A percentile compares a stretch with the other conserved stretches of the same genome.
These are phyloP conservation scores for Podospora pseudoanserina DNA, from an alignment of 495 filamentous ascomycete species.

Conservation along the genomic window DNA sequence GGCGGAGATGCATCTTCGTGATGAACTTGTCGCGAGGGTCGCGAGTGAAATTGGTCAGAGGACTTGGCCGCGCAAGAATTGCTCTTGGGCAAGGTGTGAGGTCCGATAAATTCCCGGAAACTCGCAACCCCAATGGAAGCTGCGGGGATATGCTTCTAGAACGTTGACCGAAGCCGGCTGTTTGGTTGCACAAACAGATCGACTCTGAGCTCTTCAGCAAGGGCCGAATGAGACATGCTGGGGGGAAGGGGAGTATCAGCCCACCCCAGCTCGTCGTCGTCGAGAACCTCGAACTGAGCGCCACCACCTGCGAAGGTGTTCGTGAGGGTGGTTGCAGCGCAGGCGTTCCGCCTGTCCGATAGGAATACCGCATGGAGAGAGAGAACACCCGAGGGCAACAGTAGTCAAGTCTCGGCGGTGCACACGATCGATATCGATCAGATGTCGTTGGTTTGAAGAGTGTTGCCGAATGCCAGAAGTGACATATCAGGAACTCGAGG, in stretches of 20 bases:
- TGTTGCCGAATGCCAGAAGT: neutral
- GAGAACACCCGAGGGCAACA: neutral
- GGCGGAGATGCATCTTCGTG: neutral
- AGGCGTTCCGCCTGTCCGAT: neutral
- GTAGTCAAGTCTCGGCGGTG: neutral
- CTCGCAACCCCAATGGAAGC: conserved; percentile 1
- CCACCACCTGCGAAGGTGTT: conserved; percentile 6
- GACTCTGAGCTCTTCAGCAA: neutral
- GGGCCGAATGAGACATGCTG: neutral
- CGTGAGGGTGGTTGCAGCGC: neutral
- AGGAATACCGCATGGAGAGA: neutral
- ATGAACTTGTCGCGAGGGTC: neutral
- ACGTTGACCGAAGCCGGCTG: conserved; percentile 22
- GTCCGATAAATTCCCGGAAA: neutral
- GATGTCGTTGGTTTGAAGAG: neutral
- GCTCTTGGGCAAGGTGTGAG: neutral
- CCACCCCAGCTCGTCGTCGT: neutral
- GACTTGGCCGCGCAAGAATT: conserved; percentile 1
- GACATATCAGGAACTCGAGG: neutral
- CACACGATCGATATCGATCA: neutral
- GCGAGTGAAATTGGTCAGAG: neutral
- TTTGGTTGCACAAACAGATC: conserved; percentile 25
- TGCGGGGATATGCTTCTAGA: conserved; percentile 28
- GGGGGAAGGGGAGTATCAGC: conserved; percentile 7
- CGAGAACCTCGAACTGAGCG: conserved; percentile 5